A percentile compares a stretch with the other conserved stretches of the same genome.
Conservation (phyloP, 2,329 filamentous ascomycete genomes). For the Lachnellula hyalina region DNA sequence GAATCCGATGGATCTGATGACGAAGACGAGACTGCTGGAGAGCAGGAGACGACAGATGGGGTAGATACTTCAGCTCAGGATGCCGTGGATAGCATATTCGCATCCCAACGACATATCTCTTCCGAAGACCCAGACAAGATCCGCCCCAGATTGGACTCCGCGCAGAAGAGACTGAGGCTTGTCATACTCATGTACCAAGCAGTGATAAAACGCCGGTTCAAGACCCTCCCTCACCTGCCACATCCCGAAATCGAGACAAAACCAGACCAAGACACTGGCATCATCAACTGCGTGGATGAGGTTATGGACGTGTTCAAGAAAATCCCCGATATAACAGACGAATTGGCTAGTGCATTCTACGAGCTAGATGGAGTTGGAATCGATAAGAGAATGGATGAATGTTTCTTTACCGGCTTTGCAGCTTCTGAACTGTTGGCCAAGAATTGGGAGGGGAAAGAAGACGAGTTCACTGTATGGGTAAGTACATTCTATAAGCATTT, state of each 20-base stretch:
- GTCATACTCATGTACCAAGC: slow-evolving; percentile 65
- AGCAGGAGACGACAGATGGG: slow-evolving; percentile 32
- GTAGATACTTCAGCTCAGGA: slow-evolving; percentile 43
- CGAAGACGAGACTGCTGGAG: slow-evolving; percentile 46
- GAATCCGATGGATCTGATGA: slow-evolving; percentile 55
- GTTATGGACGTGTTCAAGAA: slow-evolving; percentile 50
- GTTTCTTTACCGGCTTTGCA: slow-evolving; percentile 53
- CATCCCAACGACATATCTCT: slow-evolving; percentile 55
- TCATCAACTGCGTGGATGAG: slow-evolving; percentile 45
- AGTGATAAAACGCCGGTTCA: slow-evolving; percentile 63
- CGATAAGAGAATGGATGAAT: slow-evolving; percentile 52
- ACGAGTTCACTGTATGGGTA: slow-evolving; percentile 75
- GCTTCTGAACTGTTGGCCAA: slow-evolving; percentile 50
- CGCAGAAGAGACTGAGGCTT: slow-evolving; percentile 61
- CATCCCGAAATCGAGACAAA: slow-evolving; percentile 29
- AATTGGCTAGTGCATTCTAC: slow-evolving; percentile 69
- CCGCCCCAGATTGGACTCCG: slow-evolving; percentile 58
- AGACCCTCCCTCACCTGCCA: slow-evolving; percentile 46
- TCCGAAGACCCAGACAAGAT: slow-evolving; percentile 58
- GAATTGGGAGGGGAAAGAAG: slow-evolving; percentile 59
- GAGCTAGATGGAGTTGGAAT: slow-evolving; percentile 56
- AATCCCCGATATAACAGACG: slow-evolving; percentile 64
- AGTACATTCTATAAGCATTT: background rate
- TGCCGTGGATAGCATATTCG: slow-evolving; percentile 64
- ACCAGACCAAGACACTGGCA: slow-evolving; percentile 11